A percentile compares a stretch with the other conserved stretches of the same genome.
Conservation (phyloP, 345 rosid species). For the Citropsis articulata region DNA sequence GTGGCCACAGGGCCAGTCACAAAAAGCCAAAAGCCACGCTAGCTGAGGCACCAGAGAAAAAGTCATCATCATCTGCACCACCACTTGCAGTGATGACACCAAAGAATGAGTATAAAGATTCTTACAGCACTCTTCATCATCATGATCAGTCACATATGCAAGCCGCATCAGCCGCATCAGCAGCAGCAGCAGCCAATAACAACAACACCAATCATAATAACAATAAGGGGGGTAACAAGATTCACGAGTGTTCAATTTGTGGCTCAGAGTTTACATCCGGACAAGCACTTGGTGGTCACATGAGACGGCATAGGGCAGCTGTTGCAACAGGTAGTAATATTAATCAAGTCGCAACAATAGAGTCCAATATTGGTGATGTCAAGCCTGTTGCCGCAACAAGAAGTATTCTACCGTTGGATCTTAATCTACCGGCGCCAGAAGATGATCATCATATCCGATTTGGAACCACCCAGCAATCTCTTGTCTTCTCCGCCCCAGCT, state of each 20-base stretch:
- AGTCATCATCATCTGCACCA: not conserved
- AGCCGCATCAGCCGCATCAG: too few species aligned
- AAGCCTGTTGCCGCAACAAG: conserved; percentile 25
- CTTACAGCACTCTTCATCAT: not conserved
- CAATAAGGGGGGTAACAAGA: conserved; percentile 32
- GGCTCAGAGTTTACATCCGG: conserved; percentile 91
- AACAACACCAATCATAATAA: not conserved
- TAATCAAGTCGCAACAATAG: not conserved
- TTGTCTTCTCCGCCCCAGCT: conserved; percentile 64
- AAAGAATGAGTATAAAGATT: not conserved
- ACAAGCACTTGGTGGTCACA: conserved; percentile 98
- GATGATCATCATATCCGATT: conserved; percentile 44
- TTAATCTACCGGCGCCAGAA: conserved; percentile 93
- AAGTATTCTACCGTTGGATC: conserved; percentile 66
- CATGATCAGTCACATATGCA: too few species aligned
- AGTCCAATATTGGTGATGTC: conserved; percentile 16
- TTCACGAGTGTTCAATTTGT: conserved; percentile 93
- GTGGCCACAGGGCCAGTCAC: conserved; percentile 97
- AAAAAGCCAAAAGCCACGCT: conserved; percentile 50
- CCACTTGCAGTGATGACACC: not conserved
- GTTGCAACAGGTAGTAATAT: conserved; percentile 12
- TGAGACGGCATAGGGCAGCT: conserved; percentile 83
- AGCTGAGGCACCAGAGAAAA: conserved; percentile 30
- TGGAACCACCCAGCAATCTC: conserved; percentile 37
- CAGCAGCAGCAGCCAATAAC: too few species aligned